Base-by-base conservation (phyloP, 2,329 filamentous ascomycete genomes). In the Lachnellula subtilissima region DNA sequence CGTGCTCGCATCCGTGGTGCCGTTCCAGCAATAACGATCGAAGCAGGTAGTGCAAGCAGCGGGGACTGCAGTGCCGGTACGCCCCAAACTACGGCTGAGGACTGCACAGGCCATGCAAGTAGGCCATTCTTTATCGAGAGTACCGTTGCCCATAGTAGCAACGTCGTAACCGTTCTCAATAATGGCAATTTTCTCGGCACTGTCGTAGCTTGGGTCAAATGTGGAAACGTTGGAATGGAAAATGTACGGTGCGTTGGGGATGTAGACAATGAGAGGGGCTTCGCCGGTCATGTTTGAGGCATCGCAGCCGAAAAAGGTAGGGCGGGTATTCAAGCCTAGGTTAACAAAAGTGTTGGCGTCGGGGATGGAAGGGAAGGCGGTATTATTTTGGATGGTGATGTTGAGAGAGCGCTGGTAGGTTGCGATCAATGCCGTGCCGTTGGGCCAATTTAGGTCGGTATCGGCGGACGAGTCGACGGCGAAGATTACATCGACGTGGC, bases 101-200 rank as follows among this genome's bases (percentile, higher is more conserved):
- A 96, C 85, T 5, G 93, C 94, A 72, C 94, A 99, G 22, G 86
- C 91, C 4, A 96, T 87, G 65, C 93, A 99, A 1, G 84, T 78
- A 0, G 87, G 79, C 93, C 94, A 99, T 60, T 87, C 73, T 3
- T 73, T 65, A 69, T 95, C 87, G 3, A 86, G 69, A 0, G 90
- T 92, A 50, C 80, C 83, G 73, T 97, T 97, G 51, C 83, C 90
- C 76, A 88, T 86, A 0, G 92, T 97, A 2, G 83, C 92, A 17
- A 87, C 83, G 64, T 94, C 83, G 75, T 88, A 94, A 19, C 91
- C 93, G 73, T 99, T 97, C 63, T 82, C 72, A 67, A 99, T 91
- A 68, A 96, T 89, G 60, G 80, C 80, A 69, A 96, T 83, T 60
- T 93, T 88, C 73, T 90, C 73, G 1, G 69, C 72, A 64, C 83